Base-by-base conservation (phyloP, 2,329 filamentous ascomycete genomes). In the Myriosclerotinia scirpicola region DNA sequence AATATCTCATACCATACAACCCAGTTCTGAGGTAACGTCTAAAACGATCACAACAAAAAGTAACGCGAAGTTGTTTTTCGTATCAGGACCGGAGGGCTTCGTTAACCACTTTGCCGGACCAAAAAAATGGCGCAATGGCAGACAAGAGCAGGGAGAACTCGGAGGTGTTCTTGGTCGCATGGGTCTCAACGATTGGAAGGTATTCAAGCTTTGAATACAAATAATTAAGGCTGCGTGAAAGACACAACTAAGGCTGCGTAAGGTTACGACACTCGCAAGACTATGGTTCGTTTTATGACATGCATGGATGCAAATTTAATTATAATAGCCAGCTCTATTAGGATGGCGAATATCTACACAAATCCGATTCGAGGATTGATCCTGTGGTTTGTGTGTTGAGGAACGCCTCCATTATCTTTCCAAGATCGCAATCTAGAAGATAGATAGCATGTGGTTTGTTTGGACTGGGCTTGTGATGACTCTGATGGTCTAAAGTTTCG, bases 131-230 rank as follows among this genome's bases (percentile, higher is more conserved):
- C 5, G 26, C 1, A 53, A 52, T 38, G 92, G 92, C 0, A 80
- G 81, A 67, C 90, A 96, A 78, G 81, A 85, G 14, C 93, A 97
- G 74, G 93, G 93, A 0, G 82, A 85, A 0, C 79, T 97, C 0
- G 84, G 85, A 7, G 93, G 93, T 0, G 76, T 93, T 2, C 78
- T 93, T 26, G 85, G 83, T 2, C 79, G 81, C 55, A 78, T 96
- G 68, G 65, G 65, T 0, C 14, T 75, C 80, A 86, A 72, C 14
- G 70, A 73, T 22, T 78, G 77, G 77, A 72, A 73, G 54, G 72
- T 78, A 38, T 74, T 75, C 61, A 78, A 78, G 66, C 67, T 78
- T n/a, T 78, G 71, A 74, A 52, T 34, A 15, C 11, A 34, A 30
- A 11, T 17, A 20, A 2, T 61, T 4, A 7, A 5, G 2, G 4